A percentile compares a stretch with the other conserved stretches of the same genome.
Conservation (phyloP, 441 rosid genomes). For the Croton setiger region DNA sequence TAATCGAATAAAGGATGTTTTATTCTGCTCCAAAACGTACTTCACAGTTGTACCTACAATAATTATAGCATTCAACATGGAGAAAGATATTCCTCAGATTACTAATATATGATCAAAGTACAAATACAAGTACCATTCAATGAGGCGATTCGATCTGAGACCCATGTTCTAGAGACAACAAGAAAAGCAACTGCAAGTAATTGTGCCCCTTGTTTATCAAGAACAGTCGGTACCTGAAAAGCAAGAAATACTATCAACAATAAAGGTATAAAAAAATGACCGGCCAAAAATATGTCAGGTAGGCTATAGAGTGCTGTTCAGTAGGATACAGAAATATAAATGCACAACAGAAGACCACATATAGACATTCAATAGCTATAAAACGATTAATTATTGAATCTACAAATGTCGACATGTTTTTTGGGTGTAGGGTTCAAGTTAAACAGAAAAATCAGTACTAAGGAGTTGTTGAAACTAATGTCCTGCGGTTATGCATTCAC, state of each 20-base stretch:
- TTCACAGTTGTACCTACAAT: slow-evolving; percentile 91
- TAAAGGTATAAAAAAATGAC: not conserved
- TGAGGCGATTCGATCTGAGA: slow-evolving; percentile 96
- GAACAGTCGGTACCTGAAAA: slow-evolving; percentile 75
- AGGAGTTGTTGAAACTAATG: not conserved
- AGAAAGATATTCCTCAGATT: slow-evolving; percentile 19
- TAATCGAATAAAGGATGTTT: slow-evolving; percentile 72
- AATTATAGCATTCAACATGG: slow-evolving; percentile 16
- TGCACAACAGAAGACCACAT: not conserved
- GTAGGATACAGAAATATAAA: not conserved
- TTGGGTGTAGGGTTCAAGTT: not conserved
- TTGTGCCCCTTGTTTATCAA: slow-evolving; percentile 96
- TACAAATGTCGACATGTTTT: not conserved
- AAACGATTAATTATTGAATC: slow-evolving; percentile 4
- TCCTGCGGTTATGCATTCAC: not conserved
- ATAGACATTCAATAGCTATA: slow-evolving; percentile 1
- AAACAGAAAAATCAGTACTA: not conserved
- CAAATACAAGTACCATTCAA: slow-evolving; percentile 62
- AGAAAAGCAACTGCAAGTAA: slow-evolving; percentile 83
- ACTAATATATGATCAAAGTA: slow-evolving; percentile 13
- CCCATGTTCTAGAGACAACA: slow-evolving; percentile 91
- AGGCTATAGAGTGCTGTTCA: not conserved
- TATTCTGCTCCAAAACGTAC: slow-evolving; percentile 96
- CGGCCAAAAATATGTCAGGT: not conserved
- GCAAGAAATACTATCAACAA: not conserved